Evolutionary conservation across 2,329 filamentous ascomycete species (phyloP).

Genomic region (Colletotrichum musae): DNA sequence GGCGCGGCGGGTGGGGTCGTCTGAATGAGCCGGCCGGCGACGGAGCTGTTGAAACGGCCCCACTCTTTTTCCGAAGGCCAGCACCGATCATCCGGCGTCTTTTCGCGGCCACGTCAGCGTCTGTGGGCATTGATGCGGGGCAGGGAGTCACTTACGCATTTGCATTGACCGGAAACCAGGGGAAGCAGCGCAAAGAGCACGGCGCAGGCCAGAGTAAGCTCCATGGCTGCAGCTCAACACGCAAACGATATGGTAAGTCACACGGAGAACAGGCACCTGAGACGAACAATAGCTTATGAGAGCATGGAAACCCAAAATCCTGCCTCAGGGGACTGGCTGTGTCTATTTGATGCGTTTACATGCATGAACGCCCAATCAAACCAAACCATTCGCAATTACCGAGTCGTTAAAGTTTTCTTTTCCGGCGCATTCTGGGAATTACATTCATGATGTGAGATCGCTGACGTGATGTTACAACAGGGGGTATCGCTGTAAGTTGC

Average conservation of each 20-base stretch:
- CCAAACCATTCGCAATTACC: constrained; percentile 8
- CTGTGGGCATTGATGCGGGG: no score
- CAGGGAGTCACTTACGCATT: constrained; percentile 16
- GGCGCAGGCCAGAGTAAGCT: constrained; percentile 3
- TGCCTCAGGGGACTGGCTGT: not conserved
- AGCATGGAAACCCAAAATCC: not conserved
- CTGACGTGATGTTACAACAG: constrained; percentile 22
- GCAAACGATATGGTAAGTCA: not conserved
- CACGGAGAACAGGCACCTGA: not conserved
- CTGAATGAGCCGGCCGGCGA: constrained; percentile 64
- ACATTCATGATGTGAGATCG: constrained; percentile 18
- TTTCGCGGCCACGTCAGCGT: not conserved
- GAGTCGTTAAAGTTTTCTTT: not conserved
- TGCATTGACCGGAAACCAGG: constrained; percentile 17
- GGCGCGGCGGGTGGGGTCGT: constrained; percentile 62
- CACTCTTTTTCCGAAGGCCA: constrained; percentile 66
- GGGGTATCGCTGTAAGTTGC: constrained; percentile 6
- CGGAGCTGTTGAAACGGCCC: constrained; percentile 63
- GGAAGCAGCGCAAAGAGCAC: constrained; percentile 14
- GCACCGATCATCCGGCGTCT: constrained; percentile 54
- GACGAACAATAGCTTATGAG: not conserved
- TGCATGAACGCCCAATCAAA: constrained; percentile 27
- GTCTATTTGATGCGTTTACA: not conserved
- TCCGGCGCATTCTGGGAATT: not conserved
- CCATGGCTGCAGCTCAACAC: constrained; percentile 15